Evolutionary conservation across 2,329 filamentous ascomycete species (phyloP), one percentile per base, ranked within the genome.

Genomic region (Colletotrichum sublineola): DNA sequence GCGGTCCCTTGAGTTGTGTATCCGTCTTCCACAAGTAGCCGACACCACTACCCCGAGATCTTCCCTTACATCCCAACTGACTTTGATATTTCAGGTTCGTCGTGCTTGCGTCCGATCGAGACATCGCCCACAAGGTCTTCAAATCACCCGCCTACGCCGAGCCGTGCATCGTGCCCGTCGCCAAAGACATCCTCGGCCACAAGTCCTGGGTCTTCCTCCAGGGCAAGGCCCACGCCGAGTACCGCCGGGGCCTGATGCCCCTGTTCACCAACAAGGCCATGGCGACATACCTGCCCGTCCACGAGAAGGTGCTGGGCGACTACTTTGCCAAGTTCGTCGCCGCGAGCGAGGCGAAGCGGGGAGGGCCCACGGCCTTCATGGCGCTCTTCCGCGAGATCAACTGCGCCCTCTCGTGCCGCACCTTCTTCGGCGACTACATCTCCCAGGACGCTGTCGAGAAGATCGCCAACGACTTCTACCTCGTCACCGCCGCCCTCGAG

Each of bases 381-480:
- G 84, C 86, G 24, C 83, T 88, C 48, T 94, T 95, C 81, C 89
- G 93, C 75, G 92, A 95, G 81, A 88, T 95, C 78, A 94, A 94
- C 85, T 94, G 91, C 78, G 93, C 93, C 5, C 83, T 95, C 2
- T 94, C 92, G 9, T 94, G 92, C 83, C 89, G 93, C 60, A 95
- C 93, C 11, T 95, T 95, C 78, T 92, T 94, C 58, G 93, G 93
- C 33, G 88, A 94, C 82, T 95, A 95, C 84, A 94, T 94, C 81
- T 89, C 89, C 11, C 88, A 94, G 55, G 88, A 90, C 72, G 87
- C 89, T 5, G 89, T 95, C 69, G 91, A 93, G 84, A 91, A 88
- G 80, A 93, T 95, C 70, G 91, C 93, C 24, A 90, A 94, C 77
- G 93, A 95, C 81, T 95, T 93, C 81, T 95, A 94, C 81, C 86